phyloP scores from a whole-genome alignment of 129 eudicot genomes.

The Centella asiatica region DNA sequence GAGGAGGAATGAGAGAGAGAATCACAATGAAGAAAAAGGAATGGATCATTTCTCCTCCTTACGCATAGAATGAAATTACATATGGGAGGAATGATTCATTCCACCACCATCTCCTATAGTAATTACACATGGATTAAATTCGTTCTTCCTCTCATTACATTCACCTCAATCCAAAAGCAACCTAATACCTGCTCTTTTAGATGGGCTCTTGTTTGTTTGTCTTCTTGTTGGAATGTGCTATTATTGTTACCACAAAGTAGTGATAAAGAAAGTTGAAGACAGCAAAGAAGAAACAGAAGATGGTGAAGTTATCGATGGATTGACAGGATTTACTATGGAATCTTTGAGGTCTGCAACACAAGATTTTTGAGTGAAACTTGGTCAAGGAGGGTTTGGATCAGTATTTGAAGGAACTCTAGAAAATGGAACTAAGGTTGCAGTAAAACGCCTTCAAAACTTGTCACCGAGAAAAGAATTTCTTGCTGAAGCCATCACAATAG shows the following conservation, averaged over 20 bases:
- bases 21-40: no score
- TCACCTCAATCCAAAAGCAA: no score
- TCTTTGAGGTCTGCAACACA: conserved; percentile 8
- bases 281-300: not conserved
- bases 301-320: not conserved
- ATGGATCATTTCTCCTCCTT: no score
- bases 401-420: conserved; percentile 27
- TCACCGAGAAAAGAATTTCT: conserved; percentile 22
- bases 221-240: not conserved
- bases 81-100: no score
- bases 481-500: conserved; percentile 35
- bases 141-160: no score
- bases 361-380: conserved; percentile 15
- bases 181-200: no score
- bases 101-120: no score
- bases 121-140: no score
- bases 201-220: no score
- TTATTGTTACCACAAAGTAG: not conserved
- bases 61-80: no score
- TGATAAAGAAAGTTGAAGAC: conserved; percentile 3
- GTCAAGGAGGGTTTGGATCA: conserved; percentile 31
- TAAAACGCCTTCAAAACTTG: conserved; percentile 24
- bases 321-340: conserved; percentile 1
- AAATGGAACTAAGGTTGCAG: conserved; percentile 27
- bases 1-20: no score